Evolutionary conservation across 257 asterid genomes (phyloP), one percentile per base, ranked within the genome.

Genomic region (Jacaranda copaia): DNA sequence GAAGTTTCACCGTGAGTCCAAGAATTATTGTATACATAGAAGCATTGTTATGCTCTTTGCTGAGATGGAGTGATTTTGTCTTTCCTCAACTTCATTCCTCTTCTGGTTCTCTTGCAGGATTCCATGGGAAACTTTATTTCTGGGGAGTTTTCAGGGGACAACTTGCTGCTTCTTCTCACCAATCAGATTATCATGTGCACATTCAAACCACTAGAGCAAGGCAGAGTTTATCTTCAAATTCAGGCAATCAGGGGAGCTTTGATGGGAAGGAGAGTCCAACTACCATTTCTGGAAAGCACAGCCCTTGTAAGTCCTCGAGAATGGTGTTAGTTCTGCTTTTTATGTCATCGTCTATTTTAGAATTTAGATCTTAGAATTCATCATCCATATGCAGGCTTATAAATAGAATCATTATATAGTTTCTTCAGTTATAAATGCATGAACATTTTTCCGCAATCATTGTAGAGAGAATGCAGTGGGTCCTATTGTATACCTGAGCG

Each of bases 141-240:
- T 88, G 93, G 93, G 93, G 93, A 55, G 82, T 85, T 78, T 87
- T 89, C 68, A 85, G 76, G 73, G 89, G 82, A 49, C 81, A 75
- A 19, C 78, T 48, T 32, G 73, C 51, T 57, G 57, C 77, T 72
- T 68, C 71, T 57, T 60, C 80, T 39, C 79, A 70, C 51, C 81
- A 82, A 65, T 75, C 82, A 9, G 81, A 79, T 63, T 38, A 69
- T 60, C 68, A 80, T 52, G 81, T 59, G 55, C 72, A 63, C 52
- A 58, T 46, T 49, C 86, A 72, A 75, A 78, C 70, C 62, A 57
- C 73, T 60, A 74, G 40, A 75, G 64, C 10, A 56, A 76, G 56
- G 61, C 82, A 77, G 65, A 77, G 68, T 77, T 68, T 79, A 42
- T 25, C 32, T 25, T 74, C 84, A 20, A 71, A 83, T 65, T 77